Evolutionary conservation across 108 stramenopile species (phyloP).

Genomic region (Thalassiosira profunda): DNA sequence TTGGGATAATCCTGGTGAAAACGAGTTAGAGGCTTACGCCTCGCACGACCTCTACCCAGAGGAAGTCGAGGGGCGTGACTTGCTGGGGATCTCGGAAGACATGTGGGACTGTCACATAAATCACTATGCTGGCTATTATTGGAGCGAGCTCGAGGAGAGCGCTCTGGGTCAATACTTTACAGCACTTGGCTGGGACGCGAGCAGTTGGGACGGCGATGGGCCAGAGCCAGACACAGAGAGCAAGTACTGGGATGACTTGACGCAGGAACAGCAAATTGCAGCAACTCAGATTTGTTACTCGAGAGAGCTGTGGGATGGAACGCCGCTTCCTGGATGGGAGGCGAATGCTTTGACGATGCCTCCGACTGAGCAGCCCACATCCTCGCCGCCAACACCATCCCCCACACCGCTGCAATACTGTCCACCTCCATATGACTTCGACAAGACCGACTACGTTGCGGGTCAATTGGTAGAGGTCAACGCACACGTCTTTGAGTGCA

Average conservation of each 20-base stretch:
- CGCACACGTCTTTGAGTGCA: slow-evolving; percentile 4
- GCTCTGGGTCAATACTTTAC: background rate
- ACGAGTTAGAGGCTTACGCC: background rate
- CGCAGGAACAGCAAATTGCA: background rate
- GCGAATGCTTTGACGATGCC: no score
- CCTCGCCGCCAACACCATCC: no score
- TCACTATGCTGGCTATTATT: background rate
- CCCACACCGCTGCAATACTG: no score
- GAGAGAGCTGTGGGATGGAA: no score
- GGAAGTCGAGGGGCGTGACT: background rate
- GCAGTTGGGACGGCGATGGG: background rate
- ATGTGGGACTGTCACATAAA: slow-evolving; percentile 5
- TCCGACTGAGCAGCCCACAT: no score
- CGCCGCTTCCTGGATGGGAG: no score
- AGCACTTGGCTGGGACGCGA: background rate
- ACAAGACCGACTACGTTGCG: slow-evolving; percentile 6
- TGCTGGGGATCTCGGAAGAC: background rate
- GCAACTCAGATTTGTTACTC: no score
- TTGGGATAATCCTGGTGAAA: background rate
- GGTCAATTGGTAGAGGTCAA: background rate
- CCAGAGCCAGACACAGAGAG: background rate
- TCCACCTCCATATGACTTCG: slow-evolving; percentile 1
- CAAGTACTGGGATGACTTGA: slow-evolving; percentile 3
- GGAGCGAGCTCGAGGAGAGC: background rate
- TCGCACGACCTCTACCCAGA: background rate